Evolutionary conservation across 805 yeast genomes (phyloP), one percentile per base, ranked within the genome.

Genomic region (Schizosaccharomyces cryophilus): DNA sequence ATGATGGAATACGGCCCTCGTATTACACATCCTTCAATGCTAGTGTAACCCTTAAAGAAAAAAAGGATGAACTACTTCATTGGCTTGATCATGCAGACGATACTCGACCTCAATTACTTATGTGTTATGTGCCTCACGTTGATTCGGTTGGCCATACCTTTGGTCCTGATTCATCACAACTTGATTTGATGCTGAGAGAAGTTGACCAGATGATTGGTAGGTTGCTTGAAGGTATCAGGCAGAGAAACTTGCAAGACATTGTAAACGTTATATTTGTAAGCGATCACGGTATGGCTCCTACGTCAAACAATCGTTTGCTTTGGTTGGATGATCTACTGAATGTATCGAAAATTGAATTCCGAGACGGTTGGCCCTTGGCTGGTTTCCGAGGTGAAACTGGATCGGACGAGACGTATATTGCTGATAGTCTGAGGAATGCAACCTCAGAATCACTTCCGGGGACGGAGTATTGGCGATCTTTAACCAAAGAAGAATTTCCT

Each of bases 261-360:
- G 85, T 84, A 21, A 89, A 90, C 68, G 71, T 89, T 24, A 71
- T 90, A 0, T 73, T 89, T 54, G 84, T 89, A 3, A 85, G 95
- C 56, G 96, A 89, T 69, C 96, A 88, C 69, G 96, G 96, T 11
- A 88, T 87, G 95, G 83, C 94, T 0, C 90, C 95, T 5, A 84
- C 95, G 1, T 77, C 86, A 0, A 78, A 81, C 64, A 79, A 81
- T 13, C 73, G 95, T 63, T 69, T 86, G 11, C 72, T 88, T 1
- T 80, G 80, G 64, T 70, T 89, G 63, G 95, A 87, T 69, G 93
- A 87, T 64, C 63, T 86, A 19, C 71, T 87, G 11, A 81, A 80
- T 66, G 63, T 77, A 63, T 66, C 69, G 1, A 73, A 75, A 62
- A 75, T 85, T 58, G 82, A 81, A 63, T 81, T 82, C 66, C 72